A percentile compares a stretch with the other conserved stretches of the same genome.
These are phyloP conservation scores for Sabuloglossum arenarium DNA, from an alignment of 495 filamentous ascomycete genomes.

Conservation along the genomic window DNA sequence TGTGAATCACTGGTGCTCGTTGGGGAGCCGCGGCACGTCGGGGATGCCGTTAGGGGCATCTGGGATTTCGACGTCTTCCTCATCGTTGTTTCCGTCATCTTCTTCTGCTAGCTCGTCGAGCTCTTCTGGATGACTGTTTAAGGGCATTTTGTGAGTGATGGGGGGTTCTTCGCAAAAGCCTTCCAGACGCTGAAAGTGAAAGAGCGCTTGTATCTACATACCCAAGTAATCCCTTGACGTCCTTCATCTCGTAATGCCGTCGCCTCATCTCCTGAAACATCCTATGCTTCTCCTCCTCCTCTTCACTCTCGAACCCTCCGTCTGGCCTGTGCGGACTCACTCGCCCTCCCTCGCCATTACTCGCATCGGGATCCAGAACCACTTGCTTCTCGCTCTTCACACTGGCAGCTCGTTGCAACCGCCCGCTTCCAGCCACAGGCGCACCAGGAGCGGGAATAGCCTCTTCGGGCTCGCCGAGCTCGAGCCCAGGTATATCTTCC, in stretches of 20 bases:
- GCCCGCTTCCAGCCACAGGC: slow-evolving; percentile 14
- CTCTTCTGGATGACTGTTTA: slow-evolving; percentile 5
- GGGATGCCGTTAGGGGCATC: neutral
- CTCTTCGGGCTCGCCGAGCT: slow-evolving; percentile 89
- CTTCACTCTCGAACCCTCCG: slow-evolving; percentile 37
- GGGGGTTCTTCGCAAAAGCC: neutral
- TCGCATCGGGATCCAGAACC: slow-evolving; percentile 47
- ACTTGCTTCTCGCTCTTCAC: slow-evolving; percentile 46
- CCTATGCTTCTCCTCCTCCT: slow-evolving; percentile 74
- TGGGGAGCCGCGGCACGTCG: neutral
- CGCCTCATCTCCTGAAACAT: slow-evolving; percentile 80
- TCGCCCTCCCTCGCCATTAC: slow-evolving; percentile 25
- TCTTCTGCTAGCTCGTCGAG: slow-evolving; percentile 6
- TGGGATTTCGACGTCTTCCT: neutral
- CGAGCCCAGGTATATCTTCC: slow-evolving; percentile 77
- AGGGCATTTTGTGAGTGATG: neutral
- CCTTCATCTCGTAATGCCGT: slow-evolving; percentile 97
- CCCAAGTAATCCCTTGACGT: slow-evolving; percentile 78
- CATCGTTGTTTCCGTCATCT: slow-evolving; percentile 3
- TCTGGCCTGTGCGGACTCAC: slow-evolving; percentile 6
- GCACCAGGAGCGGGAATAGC: slow-evolving; percentile 26
- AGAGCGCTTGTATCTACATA: slow-evolving; percentile 18
- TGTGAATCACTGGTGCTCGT: neutral
- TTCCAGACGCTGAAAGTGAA: neutral
- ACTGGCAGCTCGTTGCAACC: slow-evolving; percentile 12